These are phyloP conservation scores for Ophiosphaerella narmari DNA, from an alignment of 2,329 filamentous ascomycete species.

Conservation along the genomic window DNA sequence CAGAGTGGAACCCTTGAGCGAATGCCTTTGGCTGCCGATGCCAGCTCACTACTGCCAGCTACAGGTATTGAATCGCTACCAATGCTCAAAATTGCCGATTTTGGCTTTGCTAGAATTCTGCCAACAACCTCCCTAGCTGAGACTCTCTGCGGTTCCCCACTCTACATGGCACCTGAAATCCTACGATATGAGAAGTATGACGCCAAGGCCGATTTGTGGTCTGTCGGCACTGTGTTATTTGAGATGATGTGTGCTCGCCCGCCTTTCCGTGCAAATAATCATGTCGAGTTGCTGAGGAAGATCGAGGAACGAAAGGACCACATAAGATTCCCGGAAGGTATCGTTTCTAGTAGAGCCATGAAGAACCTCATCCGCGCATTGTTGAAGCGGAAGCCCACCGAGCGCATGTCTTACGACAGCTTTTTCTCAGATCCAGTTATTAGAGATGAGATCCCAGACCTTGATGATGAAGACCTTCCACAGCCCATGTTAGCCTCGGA, in stretches of 20 bases:
- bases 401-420: constrained; percentile 81
- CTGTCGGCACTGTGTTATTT: constrained; percentile 90
- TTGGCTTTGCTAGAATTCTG: constrained; percentile 93
- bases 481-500: constrained; percentile 32
- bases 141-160: constrained; percentile 91
- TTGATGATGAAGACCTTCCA: constrained; percentile 75
- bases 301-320: constrained; percentile 88
- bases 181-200: constrained; percentile 96
- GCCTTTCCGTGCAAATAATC: constrained; percentile 89
- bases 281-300: constrained; percentile 88
- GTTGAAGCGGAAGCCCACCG: constrained; percentile 82
- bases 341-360: constrained; percentile 72
- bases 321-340: constrained; percentile 80
- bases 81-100: constrained; percentile 97
- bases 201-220: constrained; percentile 96
- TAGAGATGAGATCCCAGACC: constrained; percentile 74
- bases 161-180: constrained; percentile 99
- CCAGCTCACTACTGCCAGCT: constrained; percentile 78
- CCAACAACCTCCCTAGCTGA: constrained; percentile 91
- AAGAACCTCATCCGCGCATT: constrained; percentile 80
- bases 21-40: constrained; percentile 76
- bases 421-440: constrained; percentile 82
- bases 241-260: constrained; percentile 93
- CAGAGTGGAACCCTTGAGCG: constrained; percentile 52
- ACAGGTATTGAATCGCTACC: constrained; percentile 83